A percentile compares a stretch with the other conserved stretches of the same genome.
These are phyloP conservation scores for Lentinula raphanica DNA, from an alignment of 768 basidiomycete genomes.

Conservation along the genomic window DNA sequence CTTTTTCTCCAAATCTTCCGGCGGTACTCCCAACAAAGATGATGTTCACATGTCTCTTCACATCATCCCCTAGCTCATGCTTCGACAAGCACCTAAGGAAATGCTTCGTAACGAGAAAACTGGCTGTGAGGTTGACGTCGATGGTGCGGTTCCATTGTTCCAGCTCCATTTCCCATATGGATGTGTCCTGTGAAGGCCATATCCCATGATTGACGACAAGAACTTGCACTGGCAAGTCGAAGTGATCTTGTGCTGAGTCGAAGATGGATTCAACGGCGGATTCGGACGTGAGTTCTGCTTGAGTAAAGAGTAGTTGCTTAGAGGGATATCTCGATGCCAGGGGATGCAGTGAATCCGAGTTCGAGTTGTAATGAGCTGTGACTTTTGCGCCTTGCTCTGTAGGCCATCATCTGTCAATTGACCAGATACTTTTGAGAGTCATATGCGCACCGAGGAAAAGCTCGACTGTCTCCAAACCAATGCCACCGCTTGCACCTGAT, in stretches of 20 bases:
- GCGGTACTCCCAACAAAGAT: conserved; percentile 67
- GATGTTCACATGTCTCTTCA: conserved; percentile 53
- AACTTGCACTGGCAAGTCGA: conserved; percentile 47
- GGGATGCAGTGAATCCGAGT: conserved; percentile 33
- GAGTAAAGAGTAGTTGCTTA: conserved; percentile 28
- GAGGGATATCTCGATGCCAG: conserved; percentile 31
- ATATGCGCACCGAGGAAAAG: conserved; percentile 46
- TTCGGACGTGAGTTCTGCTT: conserved; percentile 60
- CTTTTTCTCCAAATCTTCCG: conserved; percentile 68
- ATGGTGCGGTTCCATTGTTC: conserved; percentile 61
- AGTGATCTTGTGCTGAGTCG: conserved; percentile 28
- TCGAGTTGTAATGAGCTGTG: conserved; percentile 67
- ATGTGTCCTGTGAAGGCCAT: conserved; percentile 38
- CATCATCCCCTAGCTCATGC: conserved; percentile 26
- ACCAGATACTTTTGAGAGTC: neutral
- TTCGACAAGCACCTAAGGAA: conserved; percentile 44
- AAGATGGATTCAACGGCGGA: conserved; percentile 48
- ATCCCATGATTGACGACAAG: conserved; percentile 60
- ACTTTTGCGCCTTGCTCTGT: conserved; percentile 68
- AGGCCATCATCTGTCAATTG: neutral
- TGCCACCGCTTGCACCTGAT: conserved; percentile 70
- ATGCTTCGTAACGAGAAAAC: conserved; percentile 63
- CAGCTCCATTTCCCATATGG: conserved; percentile 53
- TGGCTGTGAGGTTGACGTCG: conserved; percentile 57
- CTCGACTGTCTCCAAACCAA: conserved; percentile 58